Percentiles rank a stretch among this genome's conserved stretches.
phyloP scores from a whole-genome alignment of 2,329 filamentous ascomycete genomes.

The Penicillium griseofulvum region DNA sequence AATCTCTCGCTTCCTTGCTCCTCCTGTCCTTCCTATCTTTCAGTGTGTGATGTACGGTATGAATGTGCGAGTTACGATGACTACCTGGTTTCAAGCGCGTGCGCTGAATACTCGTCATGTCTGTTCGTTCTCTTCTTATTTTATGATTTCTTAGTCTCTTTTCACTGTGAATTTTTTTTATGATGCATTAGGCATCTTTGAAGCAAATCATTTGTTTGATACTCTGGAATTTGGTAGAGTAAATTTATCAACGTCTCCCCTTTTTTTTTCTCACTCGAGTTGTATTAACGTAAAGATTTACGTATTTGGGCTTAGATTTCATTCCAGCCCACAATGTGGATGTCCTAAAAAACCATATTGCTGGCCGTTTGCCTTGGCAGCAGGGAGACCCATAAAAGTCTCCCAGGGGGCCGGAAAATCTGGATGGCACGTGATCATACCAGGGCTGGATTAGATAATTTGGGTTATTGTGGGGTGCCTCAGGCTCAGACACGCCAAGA shows the following conservation, averaged over 20 bases:
- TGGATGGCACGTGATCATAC: slow-evolving; percentile 3
- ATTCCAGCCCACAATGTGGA: slow-evolving; percentile 7
- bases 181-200: slow-evolving; percentile 20
- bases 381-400: slow-evolving; percentile 3
- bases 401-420: not conserved
- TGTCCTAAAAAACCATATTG: slow-evolving; percentile 4
- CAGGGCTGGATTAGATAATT: slow-evolving; percentile 8
- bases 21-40: slow-evolving; percentile 20
- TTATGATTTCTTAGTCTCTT: slow-evolving; percentile 20
- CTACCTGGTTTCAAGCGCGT: slow-evolving; percentile 13
- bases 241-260: not conserved
- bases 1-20: slow-evolving; percentile 9
- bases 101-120: slow-evolving; percentile 11
- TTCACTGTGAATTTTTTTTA: slow-evolving; percentile 26
- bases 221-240: slow-evolving; percentile 6
- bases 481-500: slow-evolving; percentile 3
- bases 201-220: slow-evolving; percentile 7
- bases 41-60: slow-evolving; percentile 25
- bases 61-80: slow-evolving; percentile 21
- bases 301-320: not conserved
- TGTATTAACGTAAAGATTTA: not conserved
- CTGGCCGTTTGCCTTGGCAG: slow-evolving; percentile 8
- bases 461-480: slow-evolving; percentile 9
- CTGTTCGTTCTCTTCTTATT: slow-evolving; percentile 23
- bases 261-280: not conserved